phyloP scores from a whole-genome alignment of 1,284 basidiomycete species.

The Moniliophthora roreri region DNA sequence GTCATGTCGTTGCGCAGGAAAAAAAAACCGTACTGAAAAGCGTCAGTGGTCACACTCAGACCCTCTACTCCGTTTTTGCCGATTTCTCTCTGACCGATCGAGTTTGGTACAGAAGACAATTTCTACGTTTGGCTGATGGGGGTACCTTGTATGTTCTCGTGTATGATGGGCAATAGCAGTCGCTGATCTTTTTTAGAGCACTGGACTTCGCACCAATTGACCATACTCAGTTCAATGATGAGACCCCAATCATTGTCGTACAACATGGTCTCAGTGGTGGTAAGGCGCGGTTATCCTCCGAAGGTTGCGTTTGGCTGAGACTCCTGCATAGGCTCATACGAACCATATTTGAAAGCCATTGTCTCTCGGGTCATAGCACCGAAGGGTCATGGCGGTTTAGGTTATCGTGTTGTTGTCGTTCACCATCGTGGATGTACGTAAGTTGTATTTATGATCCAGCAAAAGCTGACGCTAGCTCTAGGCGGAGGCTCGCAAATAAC shows the following conservation, averaged over 20 bases:
- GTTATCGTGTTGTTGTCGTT: constrained; percentile 16
- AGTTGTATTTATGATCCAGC: neutral
- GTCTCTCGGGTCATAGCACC: constrained; percentile 37
- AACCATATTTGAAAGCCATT: constrained; percentile 85
- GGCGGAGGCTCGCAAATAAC: constrained; percentile 84
- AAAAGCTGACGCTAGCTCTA: constrained; percentile 23
- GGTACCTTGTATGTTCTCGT: constrained; percentile 41
- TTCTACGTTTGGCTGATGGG: constrained; percentile 41
- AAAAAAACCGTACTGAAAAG: neutral
- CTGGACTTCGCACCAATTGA: constrained; percentile 71
- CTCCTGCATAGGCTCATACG: constrained; percentile 67
- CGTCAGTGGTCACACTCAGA: constrained; percentile 70
- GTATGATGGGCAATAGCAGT: too few relatives aligned
- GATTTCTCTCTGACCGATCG: constrained; percentile 75
- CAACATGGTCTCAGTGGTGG: constrained; percentile 90
- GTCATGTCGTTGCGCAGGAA: neutral
- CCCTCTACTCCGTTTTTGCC: constrained; percentile 66
- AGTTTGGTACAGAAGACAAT: constrained; percentile 61
- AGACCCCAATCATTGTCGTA: constrained; percentile 82
- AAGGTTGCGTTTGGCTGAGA: neutral
- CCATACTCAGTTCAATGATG: constrained; percentile 49
- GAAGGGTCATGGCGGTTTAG: constrained; percentile 11
- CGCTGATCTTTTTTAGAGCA: constrained; percentile 45
- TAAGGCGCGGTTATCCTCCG: constrained; percentile 24
- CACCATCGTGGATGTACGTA: constrained; percentile 89